Evolutionary conservation across 2,329 filamentous ascomycete genomes (phyloP).

Genomic region (Colletotrichum abscissum): DNA sequence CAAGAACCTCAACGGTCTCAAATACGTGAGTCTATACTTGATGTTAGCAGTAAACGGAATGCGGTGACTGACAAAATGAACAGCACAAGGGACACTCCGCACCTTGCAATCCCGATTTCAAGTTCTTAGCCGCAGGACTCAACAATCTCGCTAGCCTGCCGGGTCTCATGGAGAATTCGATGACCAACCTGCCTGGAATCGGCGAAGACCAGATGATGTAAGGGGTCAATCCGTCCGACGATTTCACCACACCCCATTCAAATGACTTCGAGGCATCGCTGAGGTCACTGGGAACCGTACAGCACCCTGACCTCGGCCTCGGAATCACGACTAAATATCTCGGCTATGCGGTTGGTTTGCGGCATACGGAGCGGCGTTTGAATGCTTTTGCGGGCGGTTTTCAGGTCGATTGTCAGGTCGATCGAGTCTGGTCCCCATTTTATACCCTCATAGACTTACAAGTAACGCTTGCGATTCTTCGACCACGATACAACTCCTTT

Average conservation of each 20-base stretch:
- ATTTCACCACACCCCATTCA: background rate
- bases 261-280: background rate
- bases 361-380: slow-evolving; percentile 31
- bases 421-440: slow-evolving; percentile 27
- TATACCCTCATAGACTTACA: slow-evolving; percentile 38
- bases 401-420: slow-evolving; percentile 28
- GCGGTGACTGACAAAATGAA: slow-evolving; percentile 17
- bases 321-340: background rate
- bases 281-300: background rate
- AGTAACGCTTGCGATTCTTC: slow-evolving; percentile 31
- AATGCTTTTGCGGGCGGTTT: slow-evolving; percentile 25
- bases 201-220: slow-evolving; percentile 55
- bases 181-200: slow-evolving; percentile 52
- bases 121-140: slow-evolving; percentile 59
- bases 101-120: slow-evolving; percentile 86
- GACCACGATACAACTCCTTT: slow-evolving; percentile 16
- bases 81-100: slow-evolving; percentile 85
- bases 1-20: slow-evolving; percentile 98
- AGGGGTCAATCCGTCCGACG: background rate
- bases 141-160: slow-evolving; percentile 46
- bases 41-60: background rate
- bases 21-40: slow-evolving; percentile 74
- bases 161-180: slow-evolving; percentile 37
- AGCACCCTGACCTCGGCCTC: background rate
- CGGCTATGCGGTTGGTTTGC: slow-evolving; percentile 14